phyloP scores from a whole-genome alignment of 768 basidiomycete species.

The Trametes sanguinea region DNA sequence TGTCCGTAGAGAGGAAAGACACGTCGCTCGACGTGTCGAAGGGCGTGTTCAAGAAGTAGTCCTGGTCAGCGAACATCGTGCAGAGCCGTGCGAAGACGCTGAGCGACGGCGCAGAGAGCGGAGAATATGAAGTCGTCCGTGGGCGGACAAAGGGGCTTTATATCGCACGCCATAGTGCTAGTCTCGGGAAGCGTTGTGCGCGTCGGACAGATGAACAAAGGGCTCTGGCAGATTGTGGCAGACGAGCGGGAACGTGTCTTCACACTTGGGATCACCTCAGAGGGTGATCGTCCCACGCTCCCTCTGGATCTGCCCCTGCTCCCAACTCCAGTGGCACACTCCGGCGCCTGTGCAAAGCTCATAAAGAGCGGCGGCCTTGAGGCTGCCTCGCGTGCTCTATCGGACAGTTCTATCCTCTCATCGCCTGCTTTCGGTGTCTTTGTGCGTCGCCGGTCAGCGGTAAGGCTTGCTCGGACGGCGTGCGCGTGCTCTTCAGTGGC shows the following conservation, averaged over 20 bases:
- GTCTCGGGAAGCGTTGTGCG: not conserved
- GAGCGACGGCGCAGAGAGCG: not conserved
- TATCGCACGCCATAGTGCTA: not conserved
- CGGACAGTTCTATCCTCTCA: not conserved
- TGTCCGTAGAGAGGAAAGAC: not conserved
- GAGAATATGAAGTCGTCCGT: not conserved
- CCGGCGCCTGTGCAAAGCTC: not conserved
- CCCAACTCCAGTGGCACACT: not conserved
- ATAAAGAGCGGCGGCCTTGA: not conserved
- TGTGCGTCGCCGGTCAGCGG: not conserved
- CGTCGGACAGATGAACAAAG: not conserved
- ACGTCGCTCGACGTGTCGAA: not conserved
- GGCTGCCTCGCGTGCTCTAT: not conserved
- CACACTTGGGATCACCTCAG: not conserved
- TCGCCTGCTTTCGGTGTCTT: not conserved
- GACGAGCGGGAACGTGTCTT: not conserved
- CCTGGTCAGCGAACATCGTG: not conserved
- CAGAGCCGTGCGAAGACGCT: not conserved
- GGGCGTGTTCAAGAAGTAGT: not conserved
- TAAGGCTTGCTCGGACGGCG: not conserved
- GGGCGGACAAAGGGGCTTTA: not conserved
- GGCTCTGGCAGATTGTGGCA: not conserved
- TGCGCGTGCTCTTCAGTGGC: not conserved
- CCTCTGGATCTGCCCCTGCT: not conserved
- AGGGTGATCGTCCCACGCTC: not conserved